These are phyloP conservation scores for Gastrolobium bilobum DNA, from an alignment of 306 rosid species.

Conservation along the genomic window DNA sequence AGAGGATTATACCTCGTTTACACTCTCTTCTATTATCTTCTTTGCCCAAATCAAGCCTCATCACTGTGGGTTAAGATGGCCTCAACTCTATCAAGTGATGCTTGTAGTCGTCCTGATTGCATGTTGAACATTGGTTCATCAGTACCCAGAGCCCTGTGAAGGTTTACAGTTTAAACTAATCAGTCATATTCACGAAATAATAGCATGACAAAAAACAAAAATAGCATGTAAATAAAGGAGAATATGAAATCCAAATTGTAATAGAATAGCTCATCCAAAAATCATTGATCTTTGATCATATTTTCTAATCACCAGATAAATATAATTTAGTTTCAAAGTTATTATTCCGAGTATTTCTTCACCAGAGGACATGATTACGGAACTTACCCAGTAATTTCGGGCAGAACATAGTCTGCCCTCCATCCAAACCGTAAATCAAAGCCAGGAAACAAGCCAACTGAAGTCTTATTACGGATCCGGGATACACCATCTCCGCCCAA, in stretches of 20 bases:
- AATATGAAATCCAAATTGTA: slow-evolving; percentile 2
- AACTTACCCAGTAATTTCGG: slow-evolving; percentile 91
- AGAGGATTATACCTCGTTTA: slow-evolving; percentile 48
- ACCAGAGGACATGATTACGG: slow-evolving; percentile 25
- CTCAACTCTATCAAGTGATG: slow-evolving; percentile 96
- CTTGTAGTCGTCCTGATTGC: slow-evolving; percentile 84
- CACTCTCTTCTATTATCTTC: slow-evolving; percentile 20
- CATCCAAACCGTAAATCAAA: slow-evolving; percentile 91
- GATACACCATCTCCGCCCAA: slow-evolving; percentile 95
- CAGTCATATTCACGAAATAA: slow-evolving; percentile 39
- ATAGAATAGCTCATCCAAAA: slow-evolving; percentile 13
- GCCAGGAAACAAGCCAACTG: slow-evolving; percentile 83
- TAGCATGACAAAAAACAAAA: slow-evolving; percentile 24
- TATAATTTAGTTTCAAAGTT: slow-evolving; percentile 8
- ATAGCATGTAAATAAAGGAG: slow-evolving; percentile 13
- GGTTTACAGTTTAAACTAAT: slow-evolving; percentile 38
- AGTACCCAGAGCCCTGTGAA: slow-evolving; percentile 81
- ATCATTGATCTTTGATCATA: slow-evolving; percentile 17
- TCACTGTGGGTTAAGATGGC: slow-evolving; percentile 82
- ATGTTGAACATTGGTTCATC: slow-evolving; percentile 89
- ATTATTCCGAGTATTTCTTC: slow-evolving; percentile 12
- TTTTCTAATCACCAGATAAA: slow-evolving; percentile 13
- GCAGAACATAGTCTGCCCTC: slow-evolving; percentile 95
- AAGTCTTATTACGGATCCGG: slow-evolving; percentile 81
- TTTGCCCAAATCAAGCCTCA: slow-evolving; percentile 35